phyloP scores from a whole-genome alignment of 768 basidiomycete genomes.

The Amanita subjunquillea region DNA sequence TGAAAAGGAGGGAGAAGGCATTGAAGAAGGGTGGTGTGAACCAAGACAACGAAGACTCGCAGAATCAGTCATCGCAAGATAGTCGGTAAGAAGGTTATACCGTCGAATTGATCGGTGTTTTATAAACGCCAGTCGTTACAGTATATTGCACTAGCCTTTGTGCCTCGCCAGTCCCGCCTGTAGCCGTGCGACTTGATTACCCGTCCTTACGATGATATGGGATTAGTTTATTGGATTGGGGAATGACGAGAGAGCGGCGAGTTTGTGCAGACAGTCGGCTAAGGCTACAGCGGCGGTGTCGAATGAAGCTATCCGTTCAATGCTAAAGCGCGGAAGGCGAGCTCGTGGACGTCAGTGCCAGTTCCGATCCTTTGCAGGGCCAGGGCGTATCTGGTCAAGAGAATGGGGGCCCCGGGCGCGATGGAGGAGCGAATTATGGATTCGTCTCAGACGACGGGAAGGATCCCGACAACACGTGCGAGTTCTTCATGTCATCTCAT shows the following conservation, averaged over 20 bases:
- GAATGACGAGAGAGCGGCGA: slow-evolving; percentile 39
- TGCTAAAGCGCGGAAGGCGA: not conserved
- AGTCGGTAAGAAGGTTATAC: too few species aligned
- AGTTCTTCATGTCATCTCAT: not conserved
- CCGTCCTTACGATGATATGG: slow-evolving; percentile 17
- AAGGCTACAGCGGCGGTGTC: slow-evolving; percentile 9
- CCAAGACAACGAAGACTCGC: too few species aligned
- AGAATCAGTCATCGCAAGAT: too few species aligned
- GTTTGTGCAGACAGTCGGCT: slow-evolving; percentile 42
- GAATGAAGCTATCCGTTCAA: not conserved
- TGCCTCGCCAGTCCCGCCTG: too few species aligned
- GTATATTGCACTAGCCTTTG: too few species aligned
- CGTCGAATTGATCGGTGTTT: too few species aligned
- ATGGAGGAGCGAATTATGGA: slow-evolving; percentile 3
- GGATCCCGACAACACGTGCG: not conserved
- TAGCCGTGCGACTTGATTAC: too few species aligned
- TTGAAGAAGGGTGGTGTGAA: too few species aligned
- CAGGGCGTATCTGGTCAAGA: slow-evolving; percentile 1
- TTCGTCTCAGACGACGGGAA: not conserved
- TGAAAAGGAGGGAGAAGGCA: too few species aligned
- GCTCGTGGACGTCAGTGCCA: not conserved
- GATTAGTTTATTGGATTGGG: slow-evolving; percentile 46
- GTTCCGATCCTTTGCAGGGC: not conserved
- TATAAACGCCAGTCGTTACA: too few species aligned
- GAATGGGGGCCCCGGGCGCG: not conserved